These are phyloP conservation scores for Bimuria novae-zelandiae DNA, from an alignment of 2,329 filamentous ascomycete species.

Conservation along the genomic window DNA sequence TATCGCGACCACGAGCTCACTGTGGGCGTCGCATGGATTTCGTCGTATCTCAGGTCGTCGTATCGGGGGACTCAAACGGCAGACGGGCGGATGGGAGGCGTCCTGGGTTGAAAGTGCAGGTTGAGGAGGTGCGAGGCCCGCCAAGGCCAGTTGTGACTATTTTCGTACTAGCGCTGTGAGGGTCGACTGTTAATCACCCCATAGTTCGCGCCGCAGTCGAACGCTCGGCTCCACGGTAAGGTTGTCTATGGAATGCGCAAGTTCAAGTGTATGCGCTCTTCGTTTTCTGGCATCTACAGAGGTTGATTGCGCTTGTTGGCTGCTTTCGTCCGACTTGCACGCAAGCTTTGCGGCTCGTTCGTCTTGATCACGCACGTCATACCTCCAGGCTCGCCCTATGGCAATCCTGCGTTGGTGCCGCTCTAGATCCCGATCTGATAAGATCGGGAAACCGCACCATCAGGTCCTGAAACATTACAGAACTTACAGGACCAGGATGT, in stretches of 20 bases:
- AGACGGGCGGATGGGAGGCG: slow-evolving; percentile 12
- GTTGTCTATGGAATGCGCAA: neutral
- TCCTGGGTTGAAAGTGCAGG: slow-evolving; percentile 25
- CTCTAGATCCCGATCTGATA: slow-evolving; percentile 3
- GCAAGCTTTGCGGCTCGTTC: neutral
- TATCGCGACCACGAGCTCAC: slow-evolving; percentile 27
- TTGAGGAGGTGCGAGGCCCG: slow-evolving; percentile 29
- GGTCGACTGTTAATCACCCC: slow-evolving; percentile 24
- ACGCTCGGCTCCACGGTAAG: neutral
- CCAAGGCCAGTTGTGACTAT: slow-evolving; percentile 15
- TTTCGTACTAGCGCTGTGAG: slow-evolving; percentile 7
- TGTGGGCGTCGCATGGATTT: slow-evolving; percentile 28
- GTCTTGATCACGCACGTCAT: slow-evolving; percentile 24
- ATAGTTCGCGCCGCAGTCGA: neutral
- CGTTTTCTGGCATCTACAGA: neutral
- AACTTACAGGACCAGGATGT: too few relatives aligned
- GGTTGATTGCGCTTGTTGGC: too few relatives aligned
- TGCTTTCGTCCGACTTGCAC: too few relatives aligned
- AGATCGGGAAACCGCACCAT: slow-evolving; percentile 6
- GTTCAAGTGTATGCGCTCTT: neutral
- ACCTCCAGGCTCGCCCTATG: neutral
- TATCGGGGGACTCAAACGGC: slow-evolving; percentile 16
- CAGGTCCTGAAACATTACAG: too few relatives aligned
- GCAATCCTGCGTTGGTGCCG: neutral
- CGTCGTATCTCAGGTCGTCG: neutral